Evolutionary conservation across 2,329 filamentous ascomycete species (phyloP), one percentile per base, ranked within the genome.

Genomic region (Elsinoe australis): DNA sequence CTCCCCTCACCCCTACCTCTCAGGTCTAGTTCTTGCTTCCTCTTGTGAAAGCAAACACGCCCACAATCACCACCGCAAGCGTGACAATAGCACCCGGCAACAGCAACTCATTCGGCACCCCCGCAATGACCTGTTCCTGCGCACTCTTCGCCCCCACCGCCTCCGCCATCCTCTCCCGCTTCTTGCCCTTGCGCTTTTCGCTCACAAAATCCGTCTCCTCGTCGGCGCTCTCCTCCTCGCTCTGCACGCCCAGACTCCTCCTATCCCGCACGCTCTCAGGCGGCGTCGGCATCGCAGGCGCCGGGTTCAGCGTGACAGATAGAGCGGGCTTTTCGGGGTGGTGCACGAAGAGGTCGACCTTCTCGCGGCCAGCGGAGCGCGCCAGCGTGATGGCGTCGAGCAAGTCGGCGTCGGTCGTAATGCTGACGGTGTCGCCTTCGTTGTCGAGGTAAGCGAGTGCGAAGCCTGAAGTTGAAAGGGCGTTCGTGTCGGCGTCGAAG

Each of bases 261-360:
- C 72, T 68, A 47, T 70, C 66, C 50, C 71, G 67, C 18, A 74
- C 58, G 34, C 73, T 73, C 53, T 75, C 73, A 3, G 74, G 69
- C 10, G 76, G 75, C 12, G 77, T 76, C 0, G 67, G 64, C 15
- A 58, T 58, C 3, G 67, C 68, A 15, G 79, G 78, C 51, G 78
- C 72, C 29, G 79, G 78, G 31, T 82, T 74, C 8, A 81, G 66
- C 0, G 79, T 76, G 1, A 76, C 71, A 7, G 80, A 71, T n/a
- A 88, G 75, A 0, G 89, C 85, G n/a, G 90, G 81, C 68, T 92
- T 84, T 54, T 88, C 80, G 1, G 90, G 89, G 59, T 98, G 85
- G 64, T 98, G 92, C 9, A 96, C 89, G 59, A 95, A 96, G 12
- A 98, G 76, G 60, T 98, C 92, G 15, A 98, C 92, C 74, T 98